Base-by-base conservation (phyloP, 2,329 filamentous ascomycete genomes). In the Colletotrichum sp. region DNA sequence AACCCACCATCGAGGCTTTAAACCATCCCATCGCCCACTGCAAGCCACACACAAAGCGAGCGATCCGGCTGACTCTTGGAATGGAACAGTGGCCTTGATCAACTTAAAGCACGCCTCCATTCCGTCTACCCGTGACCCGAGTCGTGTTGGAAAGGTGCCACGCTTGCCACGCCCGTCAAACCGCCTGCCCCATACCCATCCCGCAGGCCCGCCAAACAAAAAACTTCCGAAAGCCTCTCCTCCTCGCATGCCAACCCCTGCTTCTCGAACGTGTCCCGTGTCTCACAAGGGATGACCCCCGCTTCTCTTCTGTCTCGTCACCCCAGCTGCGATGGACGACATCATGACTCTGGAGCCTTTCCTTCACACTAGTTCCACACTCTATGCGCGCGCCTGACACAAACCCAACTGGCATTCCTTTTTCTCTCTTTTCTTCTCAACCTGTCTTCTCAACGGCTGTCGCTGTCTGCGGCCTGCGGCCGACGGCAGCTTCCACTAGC, bases 321-420 rank as follows among this genome's bases (percentile, higher is more conserved):
- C 58, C 28, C 32, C 58, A 15, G 43, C n/a, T 32, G 36, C 39
- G 22, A 34, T 36, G 39, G 64, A 52, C 70, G 34, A 73, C 56
- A 76, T 60, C 70, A 69, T 73, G 65, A 69, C 64, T 65, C 74
- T 30, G 18, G 48, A 13, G 22, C 9, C 36, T 39, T 39, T 67
- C 15, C 13, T 64, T 22, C 56, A 18, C 43, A 32, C 69, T 64
- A 68, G 39, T 62, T 52, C 39, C 43, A 18, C 55, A 73, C 62
- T 30, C 27, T 52, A 73, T 68, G 73, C 74, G 58, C 56, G 64
- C 64, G 43, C 28, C 64, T 75, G 73, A 75, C 64, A 69, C 56
- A 36, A 28, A 22, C 65, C 43, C 72, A 66, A 34, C 39, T 13
- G 55, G 36, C 27, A 43, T 73, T 73, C 34, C 30, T 32, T n/a